Conservation (phyloP, 1,284 basidiomycete species). For the Takashimella koratensis region DNA sequence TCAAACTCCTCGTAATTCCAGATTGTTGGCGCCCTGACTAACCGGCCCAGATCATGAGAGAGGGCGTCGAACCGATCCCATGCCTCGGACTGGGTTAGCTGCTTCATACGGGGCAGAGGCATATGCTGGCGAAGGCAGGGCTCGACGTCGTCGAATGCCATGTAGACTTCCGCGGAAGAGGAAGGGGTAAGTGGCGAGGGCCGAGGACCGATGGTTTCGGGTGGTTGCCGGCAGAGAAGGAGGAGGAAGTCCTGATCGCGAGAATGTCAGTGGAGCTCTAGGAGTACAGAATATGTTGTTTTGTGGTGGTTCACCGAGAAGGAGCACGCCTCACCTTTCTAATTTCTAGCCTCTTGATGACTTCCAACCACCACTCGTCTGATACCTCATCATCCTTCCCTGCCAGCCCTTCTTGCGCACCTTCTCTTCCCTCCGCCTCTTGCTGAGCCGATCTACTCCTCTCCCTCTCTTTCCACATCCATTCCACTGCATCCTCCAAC, state of each 20-base stretch:
- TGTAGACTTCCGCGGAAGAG: not conserved
- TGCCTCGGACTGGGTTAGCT: constrained; percentile 55
- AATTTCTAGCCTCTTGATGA: constrained; percentile 7
- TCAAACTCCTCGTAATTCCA: not conserved
- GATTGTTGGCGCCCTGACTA: not conserved
- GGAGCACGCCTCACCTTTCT: constrained; percentile 4
- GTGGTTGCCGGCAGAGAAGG: not conserved
- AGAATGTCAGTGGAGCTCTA: no score
- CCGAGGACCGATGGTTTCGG: not conserved
- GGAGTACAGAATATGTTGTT: no score
- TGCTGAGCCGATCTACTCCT: no score
- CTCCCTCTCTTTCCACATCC: constrained; percentile 50
- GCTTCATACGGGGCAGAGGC: constrained; percentile 62
- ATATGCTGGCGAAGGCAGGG: constrained; percentile 68
- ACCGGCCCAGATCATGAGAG: constrained; percentile 55
- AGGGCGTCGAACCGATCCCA: constrained; percentile 57
- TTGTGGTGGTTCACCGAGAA: no score
- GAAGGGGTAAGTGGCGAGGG: not conserved
- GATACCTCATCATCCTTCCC: not conserved
- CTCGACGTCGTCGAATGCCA: constrained; percentile 56
- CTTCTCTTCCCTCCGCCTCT: constrained; percentile 5
- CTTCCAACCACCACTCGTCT: constrained; percentile 5
- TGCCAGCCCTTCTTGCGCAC: no score
- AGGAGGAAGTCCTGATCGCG: not conserved
- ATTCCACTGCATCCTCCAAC: constrained; percentile 59